A percentile compares a stretch with the other conserved stretches of the same genome.
Conservation (phyloP, 108 stramenopile species). For the Fragilaria crotonensis region DNA sequence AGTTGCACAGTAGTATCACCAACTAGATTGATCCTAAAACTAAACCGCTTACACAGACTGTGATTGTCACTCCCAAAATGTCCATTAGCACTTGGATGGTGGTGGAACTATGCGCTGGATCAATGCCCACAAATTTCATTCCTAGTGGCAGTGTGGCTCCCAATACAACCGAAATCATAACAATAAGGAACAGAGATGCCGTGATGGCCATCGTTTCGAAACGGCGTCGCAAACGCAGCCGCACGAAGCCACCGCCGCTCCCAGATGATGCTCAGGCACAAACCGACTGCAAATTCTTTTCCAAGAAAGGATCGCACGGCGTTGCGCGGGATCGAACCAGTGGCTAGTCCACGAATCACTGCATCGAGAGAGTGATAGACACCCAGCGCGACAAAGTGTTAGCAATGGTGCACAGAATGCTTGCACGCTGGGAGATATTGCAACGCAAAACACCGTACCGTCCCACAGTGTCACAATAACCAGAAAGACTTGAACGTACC, state of each 20-base stretch:
- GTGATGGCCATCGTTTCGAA: constrained; percentile 79
- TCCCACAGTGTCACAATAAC: too few species aligned
- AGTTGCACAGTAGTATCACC: too few species aligned
- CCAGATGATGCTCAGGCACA: constrained; percentile 48
- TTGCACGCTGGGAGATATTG: not conserved
- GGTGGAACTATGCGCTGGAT: constrained; percentile 85
- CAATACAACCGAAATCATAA: constrained; percentile 62
- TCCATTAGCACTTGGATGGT: constrained; percentile 93
- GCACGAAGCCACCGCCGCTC: constrained; percentile 68
- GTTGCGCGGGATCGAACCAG: constrained; percentile 56
- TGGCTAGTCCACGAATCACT: constrained; percentile 79
- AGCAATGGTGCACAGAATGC: not conserved
- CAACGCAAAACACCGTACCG: not conserved
- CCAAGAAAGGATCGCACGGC: constrained; percentile 51
- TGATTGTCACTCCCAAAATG: constrained; percentile 82
- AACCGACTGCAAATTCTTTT: constrained; percentile 71
- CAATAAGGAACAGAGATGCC: constrained; percentile 60
- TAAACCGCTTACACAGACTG: constrained; percentile 45
- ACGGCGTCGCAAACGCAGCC: constrained; percentile 49
- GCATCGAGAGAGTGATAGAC: constrained; percentile 1
- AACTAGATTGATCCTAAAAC: constrained; percentile 23
- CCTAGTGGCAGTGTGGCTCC: constrained; percentile 72
- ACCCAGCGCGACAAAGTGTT: not conserved
- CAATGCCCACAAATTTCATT: constrained; percentile 70
- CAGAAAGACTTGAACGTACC: constrained; percentile 20